Percentiles rank a stretch among this genome's conserved stretches.
Conservation (phyloP, 805 yeast species). For the Candida nanaspora region DNA sequence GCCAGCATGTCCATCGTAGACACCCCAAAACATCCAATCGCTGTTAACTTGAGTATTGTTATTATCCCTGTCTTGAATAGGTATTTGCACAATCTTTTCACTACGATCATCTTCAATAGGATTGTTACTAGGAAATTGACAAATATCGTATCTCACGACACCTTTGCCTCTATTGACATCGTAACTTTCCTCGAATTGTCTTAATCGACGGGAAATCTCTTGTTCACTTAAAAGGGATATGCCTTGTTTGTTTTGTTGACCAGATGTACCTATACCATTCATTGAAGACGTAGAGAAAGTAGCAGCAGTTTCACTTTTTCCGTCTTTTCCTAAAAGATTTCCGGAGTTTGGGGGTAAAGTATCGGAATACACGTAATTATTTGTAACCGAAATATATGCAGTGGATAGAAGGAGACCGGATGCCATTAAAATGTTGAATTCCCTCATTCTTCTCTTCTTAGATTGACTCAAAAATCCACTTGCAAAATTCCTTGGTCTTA, state of each 20-base stretch:
- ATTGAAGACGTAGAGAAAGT: constrained; percentile 39
- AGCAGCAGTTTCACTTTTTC: background rate
- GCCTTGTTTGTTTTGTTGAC: constrained; percentile 40
- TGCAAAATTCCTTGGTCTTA: no score
- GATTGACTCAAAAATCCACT: background rate
- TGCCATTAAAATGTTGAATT: constrained; percentile 22
- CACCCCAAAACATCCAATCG: constrained; percentile 94
- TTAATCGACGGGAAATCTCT: constrained; percentile 62
- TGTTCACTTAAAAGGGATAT: constrained; percentile 54
- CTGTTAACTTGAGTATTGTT: constrained; percentile 35
- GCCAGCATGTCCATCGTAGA: constrained; percentile 96
- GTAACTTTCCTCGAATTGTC: constrained; percentile 75
- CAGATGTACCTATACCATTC: constrained; percentile 32
- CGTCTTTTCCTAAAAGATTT: constrained; percentile 5
- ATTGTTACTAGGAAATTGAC: constrained; percentile 84
- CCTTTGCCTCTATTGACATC: constrained; percentile 80
- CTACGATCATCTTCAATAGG: constrained; percentile 94
- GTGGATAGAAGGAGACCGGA: constrained; percentile 27
- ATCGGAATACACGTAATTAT: constrained; percentile 21
- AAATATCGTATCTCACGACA: constrained; percentile 77
- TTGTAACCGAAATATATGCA: constrained; percentile 24
- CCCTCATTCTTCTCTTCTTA: constrained; percentile 21
- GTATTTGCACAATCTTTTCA: constrained; percentile 71
- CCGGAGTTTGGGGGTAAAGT: constrained; percentile 14
- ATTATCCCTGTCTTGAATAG: constrained; percentile 54